These are phyloP conservation scores for Candida anglica DNA, from an alignment of 805 yeast species.

Conservation along the genomic window DNA sequence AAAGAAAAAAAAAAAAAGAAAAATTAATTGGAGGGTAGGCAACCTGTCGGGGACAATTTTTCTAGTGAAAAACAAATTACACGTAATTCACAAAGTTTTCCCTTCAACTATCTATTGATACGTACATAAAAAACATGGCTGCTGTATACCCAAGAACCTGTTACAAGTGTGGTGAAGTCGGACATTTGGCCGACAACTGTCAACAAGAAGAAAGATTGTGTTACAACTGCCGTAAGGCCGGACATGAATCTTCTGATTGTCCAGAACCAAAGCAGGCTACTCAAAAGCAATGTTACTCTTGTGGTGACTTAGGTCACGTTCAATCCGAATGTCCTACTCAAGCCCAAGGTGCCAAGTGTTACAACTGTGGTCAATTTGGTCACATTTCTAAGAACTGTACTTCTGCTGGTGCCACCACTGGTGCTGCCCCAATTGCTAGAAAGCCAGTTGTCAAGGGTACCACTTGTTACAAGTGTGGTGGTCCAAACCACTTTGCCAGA, in stretches of 20 bases:
- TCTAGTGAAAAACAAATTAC: not conserved
- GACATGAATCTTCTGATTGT: conserved; percentile 87
- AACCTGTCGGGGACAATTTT: not conserved
- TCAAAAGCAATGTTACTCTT: conserved; percentile 87
- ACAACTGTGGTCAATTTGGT: conserved; percentile 55
- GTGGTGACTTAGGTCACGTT: conserved; percentile 88
- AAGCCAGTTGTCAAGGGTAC: conserved; percentile 22
- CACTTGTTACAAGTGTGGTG: conserved; percentile 87
- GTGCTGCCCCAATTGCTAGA: conserved; percentile 17
- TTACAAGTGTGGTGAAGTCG: conserved; percentile 89
- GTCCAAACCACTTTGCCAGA: conserved; percentile 89
- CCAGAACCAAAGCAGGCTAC: conserved; percentile 82
- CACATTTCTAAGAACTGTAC: conserved; percentile 80
- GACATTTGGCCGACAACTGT: conserved; percentile 88
- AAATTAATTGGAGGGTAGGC: not conserved
- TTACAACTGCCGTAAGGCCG: conserved; percentile 88
- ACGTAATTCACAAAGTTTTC: not conserved
- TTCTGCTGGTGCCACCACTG: conserved; percentile 25
- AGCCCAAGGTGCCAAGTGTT: conserved; percentile 70
- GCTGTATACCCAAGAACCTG: conserved; percentile 68
- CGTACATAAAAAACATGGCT: conserved; percentile 27
- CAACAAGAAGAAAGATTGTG: conserved; percentile 80
- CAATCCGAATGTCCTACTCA: conserved; percentile 77
- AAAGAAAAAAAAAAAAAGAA: not conserved
- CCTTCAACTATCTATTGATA: too few relatives aligned